Evolutionary conservation across 129 eudicot genomes (phyloP).

Genomic region (Erigeron canadensis): DNA sequence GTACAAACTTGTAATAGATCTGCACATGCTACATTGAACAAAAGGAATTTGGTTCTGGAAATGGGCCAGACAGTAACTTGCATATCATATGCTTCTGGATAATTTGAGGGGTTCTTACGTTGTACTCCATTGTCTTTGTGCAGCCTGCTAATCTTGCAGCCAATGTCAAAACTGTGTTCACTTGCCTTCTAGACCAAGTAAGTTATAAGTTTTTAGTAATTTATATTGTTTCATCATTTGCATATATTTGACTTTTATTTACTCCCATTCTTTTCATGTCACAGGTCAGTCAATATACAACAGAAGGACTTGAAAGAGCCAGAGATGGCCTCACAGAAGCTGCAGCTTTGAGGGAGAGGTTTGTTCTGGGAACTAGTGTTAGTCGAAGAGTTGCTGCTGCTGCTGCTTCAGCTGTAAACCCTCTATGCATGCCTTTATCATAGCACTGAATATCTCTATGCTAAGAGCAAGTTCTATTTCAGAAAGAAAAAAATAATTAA

Average conservation of each 20-base stretch:
- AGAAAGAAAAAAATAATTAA: neutral
- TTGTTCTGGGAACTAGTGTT: slow-evolving; percentile 83
- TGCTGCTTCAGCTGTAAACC: slow-evolving; percentile 96
- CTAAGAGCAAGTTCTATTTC: slow-evolving; percentile 12
- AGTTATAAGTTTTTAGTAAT: slow-evolving; percentile 26
- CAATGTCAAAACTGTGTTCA: slow-evolving; percentile 80
- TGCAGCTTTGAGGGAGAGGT: slow-evolving; percentile 95
- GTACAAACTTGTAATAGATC: neutral
- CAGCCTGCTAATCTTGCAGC: slow-evolving; percentile 95
- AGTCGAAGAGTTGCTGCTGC: slow-evolving; percentile 99
- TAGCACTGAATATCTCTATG: slow-evolving; percentile 5
- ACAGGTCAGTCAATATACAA: slow-evolving; percentile 80
- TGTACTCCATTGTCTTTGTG: slow-evolving; percentile 27
- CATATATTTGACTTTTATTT: neutral
- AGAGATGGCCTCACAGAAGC: slow-evolving; percentile 95
- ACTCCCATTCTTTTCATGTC: slow-evolving; percentile 12
- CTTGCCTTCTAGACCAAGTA: slow-evolving; percentile 95
- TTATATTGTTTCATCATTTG: slow-evolving; percentile 5
- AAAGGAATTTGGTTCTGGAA: neutral
- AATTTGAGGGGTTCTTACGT: slow-evolving; percentile 24
- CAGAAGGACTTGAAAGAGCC: slow-evolving; percentile 97
- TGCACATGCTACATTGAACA: neutral
- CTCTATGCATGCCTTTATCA: slow-evolving; percentile 19
- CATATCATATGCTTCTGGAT: slow-evolving; percentile 9
- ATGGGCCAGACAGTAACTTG: neutral